A percentile compares a stretch with the other conserved stretches of the same genome.
These are phyloP conservation scores for Thyridium curvatum DNA, from an alignment of 2,329 filamentous ascomycete species.

Conservation along the genomic window DNA sequence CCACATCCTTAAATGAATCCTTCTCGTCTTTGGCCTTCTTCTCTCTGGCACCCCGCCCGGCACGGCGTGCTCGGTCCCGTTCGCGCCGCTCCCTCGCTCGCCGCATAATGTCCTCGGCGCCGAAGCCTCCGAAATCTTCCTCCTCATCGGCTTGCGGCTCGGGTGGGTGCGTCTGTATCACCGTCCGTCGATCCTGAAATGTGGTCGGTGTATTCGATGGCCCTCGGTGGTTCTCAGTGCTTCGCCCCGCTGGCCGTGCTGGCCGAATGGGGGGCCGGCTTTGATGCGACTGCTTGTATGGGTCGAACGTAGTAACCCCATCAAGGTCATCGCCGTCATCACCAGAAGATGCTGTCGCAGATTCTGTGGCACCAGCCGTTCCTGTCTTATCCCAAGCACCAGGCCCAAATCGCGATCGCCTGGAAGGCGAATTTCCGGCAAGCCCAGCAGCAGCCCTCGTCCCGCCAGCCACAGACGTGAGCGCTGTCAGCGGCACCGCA, in stretches of 20 bases:
- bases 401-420: not conserved
- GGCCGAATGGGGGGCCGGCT: not conserved
- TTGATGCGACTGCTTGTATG: not conserved
- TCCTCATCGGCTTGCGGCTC: not conserved
- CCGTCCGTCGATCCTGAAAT: not conserved
- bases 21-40: too few relatives aligned
- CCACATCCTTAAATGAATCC: too few relatives aligned
- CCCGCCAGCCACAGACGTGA: not conserved
- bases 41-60: too few relatives aligned
- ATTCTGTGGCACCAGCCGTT: not conserved
- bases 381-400: not conserved
- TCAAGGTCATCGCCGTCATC: slow-evolving; percentile 8
- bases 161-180: too few relatives aligned
- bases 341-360: not conserved
- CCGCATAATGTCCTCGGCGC: slow-evolving; percentile 5
- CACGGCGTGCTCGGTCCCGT: slow-evolving; percentile 4
- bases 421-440: not conserved
- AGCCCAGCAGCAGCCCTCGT: not conserved
- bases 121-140: slow-evolving; percentile 1
- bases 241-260: not conserved
- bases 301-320: not conserved
- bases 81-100: slow-evolving; percentile 6
- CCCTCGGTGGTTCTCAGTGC: slow-evolving; percentile 1
- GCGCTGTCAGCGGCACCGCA: slow-evolving; percentile 11
- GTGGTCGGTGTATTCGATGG: not conserved